Percentiles rank a stretch among this genome's conserved stretches.
These are phyloP conservation scores for Graphilbum sp. DNA, from an alignment of 2,329 filamentous ascomycete species.

Conservation along the genomic window DNA sequence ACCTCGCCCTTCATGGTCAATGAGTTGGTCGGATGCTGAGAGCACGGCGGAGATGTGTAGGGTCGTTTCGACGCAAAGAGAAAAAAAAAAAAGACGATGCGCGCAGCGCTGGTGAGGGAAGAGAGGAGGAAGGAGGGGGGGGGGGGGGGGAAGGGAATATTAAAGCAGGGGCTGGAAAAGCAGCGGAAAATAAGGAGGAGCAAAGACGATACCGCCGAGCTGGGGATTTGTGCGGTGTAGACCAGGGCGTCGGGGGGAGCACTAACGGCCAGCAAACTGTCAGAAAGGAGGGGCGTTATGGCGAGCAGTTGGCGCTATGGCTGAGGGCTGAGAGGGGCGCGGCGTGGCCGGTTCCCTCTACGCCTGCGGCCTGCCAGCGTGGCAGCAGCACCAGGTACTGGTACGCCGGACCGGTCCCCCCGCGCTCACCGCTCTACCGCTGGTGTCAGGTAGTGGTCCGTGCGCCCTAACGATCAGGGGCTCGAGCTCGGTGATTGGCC, in stretches of 20 bases:
- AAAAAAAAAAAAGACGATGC: not conserved
- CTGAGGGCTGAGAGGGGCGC: too few relatives aligned
- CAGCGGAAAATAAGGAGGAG: not conserved
- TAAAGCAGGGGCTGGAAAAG: not conserved
- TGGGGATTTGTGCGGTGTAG: too few relatives aligned
- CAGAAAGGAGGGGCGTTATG: not conserved
- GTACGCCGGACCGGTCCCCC: not conserved
- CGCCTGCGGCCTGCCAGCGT: not conserved
- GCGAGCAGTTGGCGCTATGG: too few relatives aligned
- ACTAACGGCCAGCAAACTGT: too few relatives aligned
- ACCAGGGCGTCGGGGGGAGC: too few relatives aligned
- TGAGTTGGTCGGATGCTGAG: not conserved
- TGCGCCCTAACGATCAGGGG: not conserved
- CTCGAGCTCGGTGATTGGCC: conserved; percentile 4
- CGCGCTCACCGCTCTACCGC: not conserved
- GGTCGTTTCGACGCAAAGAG: not conserved
- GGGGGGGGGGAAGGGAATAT: not conserved
- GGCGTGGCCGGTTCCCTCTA: not conserved
- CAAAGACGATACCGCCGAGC: not conserved
- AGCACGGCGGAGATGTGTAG: not conserved
- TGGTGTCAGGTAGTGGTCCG: not conserved
- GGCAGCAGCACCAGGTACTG: not conserved
- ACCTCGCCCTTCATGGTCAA: conserved; percentile 41
- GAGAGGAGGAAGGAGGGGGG: not conserved
- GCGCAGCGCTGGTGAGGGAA: not conserved